Base-by-base conservation (phyloP, 2,329 filamentous ascomycete genomes). In the Xenosphaeropsis pyriputrescens region DNA sequence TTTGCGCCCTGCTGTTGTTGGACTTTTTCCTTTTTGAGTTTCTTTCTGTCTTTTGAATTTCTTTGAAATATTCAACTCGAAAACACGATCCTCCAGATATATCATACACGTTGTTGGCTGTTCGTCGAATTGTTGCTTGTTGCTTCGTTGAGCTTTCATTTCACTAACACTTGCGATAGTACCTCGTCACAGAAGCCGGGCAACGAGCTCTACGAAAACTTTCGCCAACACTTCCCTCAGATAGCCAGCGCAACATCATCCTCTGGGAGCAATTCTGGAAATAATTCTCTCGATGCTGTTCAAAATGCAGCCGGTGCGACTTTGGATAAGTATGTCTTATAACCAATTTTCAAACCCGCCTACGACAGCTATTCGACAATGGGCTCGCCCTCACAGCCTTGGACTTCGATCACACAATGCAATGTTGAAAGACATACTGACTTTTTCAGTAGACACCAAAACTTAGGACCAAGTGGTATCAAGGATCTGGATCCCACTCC, bases 401-500 rank as follows among this genome's bases (percentile, higher is more conserved):
- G 22, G 22, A 26, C 8, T 26, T 26, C 22, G 22, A 26, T 11
- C 4, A 9, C 12, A 8, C 8, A 26, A 11, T 3, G 22, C 12
- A 9, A 9, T 9, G 12, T 34, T 15, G 14, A 6, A 17, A 16
- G 18, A 13, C 30, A 34, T 17, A 29, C 13, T 39, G 15, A 17
- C 30, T 29, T 32, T 19, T 15, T 12, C 16, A 17, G 8, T 40
- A 54, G 53, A 34, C 49, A 49, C 33, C 50, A 49, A 32, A 49
- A 46, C 35, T n/a, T 48, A 18, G 46, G 48, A 32, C 45, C 50
- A 34, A 51, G 52, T 41, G 51, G 52, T 40, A 59, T 73, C 45
- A 85, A 84, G 56, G 82, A 91, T 58, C 74, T 82, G 51, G 85
- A 94, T 52, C 80, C 83, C 15, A 93, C 85, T 3, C 85, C 85